phyloP scores from a whole-genome alignment of 148 eudicot species.

The Rhododendron kiyosumense region DNA sequence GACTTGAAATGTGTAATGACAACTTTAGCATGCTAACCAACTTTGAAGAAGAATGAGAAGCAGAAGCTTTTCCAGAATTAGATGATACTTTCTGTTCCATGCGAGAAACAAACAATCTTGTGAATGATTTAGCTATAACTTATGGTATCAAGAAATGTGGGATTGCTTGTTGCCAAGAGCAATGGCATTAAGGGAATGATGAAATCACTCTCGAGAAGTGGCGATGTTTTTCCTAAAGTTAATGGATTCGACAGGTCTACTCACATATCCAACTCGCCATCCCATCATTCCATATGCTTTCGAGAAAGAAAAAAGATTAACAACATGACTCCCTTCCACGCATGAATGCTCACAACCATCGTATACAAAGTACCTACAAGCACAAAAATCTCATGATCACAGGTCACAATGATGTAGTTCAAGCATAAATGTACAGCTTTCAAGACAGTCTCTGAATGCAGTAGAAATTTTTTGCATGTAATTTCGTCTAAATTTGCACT shows the following conservation, averaged over 20 bases:
- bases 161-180: not conserved
- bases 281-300: conserved; percentile 37
- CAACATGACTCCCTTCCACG: conserved; percentile 26
- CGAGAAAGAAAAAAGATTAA: conserved; percentile 33
- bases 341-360: conserved; percentile 24
- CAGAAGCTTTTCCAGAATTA: not conserved
- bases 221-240: not conserved
- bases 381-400: not conserved
- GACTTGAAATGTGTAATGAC: not conserved
- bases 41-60: not conserved
- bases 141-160: not conserved
- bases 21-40: not conserved
- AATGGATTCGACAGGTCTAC: not conserved
- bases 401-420: not conserved
- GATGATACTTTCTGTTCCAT: not conserved
- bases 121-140: not conserved
- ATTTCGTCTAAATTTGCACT: not conserved
- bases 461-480: not conserved
- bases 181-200: not conserved
- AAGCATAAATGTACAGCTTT: not conserved
- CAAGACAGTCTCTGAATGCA: not conserved
- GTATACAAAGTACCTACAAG: conserved; percentile 27
- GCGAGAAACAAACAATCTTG: not conserved
- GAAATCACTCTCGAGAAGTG: not conserved
- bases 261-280: conserved; percentile 39